These are phyloP conservation scores for Spongospora subterranea DNA, from an alignment of 208 protist species.

Conservation along the genomic window DNA sequence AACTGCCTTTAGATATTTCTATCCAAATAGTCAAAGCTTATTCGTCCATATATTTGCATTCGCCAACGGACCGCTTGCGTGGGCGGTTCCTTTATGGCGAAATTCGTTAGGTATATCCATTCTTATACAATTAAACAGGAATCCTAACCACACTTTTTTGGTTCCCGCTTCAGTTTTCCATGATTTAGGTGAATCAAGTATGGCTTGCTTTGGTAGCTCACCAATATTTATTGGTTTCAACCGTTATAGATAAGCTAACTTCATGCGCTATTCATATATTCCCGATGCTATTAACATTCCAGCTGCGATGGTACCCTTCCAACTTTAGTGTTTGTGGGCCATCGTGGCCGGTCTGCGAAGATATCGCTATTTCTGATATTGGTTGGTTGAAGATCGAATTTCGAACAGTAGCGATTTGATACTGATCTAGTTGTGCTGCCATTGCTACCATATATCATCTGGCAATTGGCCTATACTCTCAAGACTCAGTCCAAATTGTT, in stretches of 20 bases:
- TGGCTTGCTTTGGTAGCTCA: not conserved
- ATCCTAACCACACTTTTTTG: not conserved
- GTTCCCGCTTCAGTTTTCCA: slow-evolving; percentile 2
- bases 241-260: slow-evolving; percentile 43
- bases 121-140: not conserved
- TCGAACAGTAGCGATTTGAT: not conserved
- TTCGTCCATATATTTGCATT: slow-evolving; percentile 57
- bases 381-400: not conserved
- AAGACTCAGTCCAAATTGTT: slow-evolving; percentile 50
- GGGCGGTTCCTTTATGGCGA: slow-evolving; percentile 34
- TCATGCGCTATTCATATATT: slow-evolving; percentile 45
- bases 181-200: slow-evolving; percentile 6
- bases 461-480: slow-evolving; percentile 37
- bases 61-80: slow-evolving; percentile 24
- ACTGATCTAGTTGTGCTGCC: not conserved
- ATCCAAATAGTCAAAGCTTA: not conserved
- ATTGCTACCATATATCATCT: slow-evolving; percentile 21
- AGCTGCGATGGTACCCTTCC: slow-evolving; percentile 32
- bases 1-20: not conserved
- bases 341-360: not conserved
- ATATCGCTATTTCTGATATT: not conserved
- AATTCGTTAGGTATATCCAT: slow-evolving; percentile 17
- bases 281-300: slow-evolving; percentile 53
- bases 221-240: too few relatives aligned
- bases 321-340: not conserved